phyloP scores from a whole-genome alignment of 257 asterid species.

The Solanum commersonii region DNA sequence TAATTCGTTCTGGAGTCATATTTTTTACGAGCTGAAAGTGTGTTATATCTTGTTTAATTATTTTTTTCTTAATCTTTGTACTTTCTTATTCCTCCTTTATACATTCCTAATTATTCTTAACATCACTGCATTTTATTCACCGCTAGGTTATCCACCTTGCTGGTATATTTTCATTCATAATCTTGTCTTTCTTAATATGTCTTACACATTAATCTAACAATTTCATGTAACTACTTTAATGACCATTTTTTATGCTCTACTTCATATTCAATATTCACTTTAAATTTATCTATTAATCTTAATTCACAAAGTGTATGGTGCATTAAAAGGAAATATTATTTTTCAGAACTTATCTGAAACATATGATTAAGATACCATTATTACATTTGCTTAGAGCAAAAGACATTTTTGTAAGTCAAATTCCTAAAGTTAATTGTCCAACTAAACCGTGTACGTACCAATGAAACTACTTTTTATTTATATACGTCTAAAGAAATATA shows the following conservation, averaged over 20 bases:
- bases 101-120: too few species aligned
- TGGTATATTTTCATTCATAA: neutral
- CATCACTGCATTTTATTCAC: neutral
- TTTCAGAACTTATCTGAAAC: neutral
- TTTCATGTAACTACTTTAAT: neutral
- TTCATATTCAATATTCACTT: neutral
- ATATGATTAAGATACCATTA: neutral
- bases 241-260: neutral
- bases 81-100: neutral
- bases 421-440: neutral
- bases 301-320: neutral
- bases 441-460: neutral
- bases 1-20: neutral
- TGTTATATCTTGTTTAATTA: too few species aligned
- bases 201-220: too few species aligned
- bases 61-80: rapidly evolving
- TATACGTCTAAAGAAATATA: too few species aligned
- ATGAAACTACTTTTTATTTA: neutral
- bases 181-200: rapidly evolving
- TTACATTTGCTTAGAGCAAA: neutral
- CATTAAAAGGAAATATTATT: neutral
- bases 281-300: neutral
- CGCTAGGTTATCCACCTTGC: neutral
- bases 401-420: neutral
- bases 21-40: too few species aligned